Percentiles rank a stretch among this genome's conserved stretches.
phyloP scores from a whole-genome alignment of 306 rosid species.

The Cajanus cajan region DNA sequence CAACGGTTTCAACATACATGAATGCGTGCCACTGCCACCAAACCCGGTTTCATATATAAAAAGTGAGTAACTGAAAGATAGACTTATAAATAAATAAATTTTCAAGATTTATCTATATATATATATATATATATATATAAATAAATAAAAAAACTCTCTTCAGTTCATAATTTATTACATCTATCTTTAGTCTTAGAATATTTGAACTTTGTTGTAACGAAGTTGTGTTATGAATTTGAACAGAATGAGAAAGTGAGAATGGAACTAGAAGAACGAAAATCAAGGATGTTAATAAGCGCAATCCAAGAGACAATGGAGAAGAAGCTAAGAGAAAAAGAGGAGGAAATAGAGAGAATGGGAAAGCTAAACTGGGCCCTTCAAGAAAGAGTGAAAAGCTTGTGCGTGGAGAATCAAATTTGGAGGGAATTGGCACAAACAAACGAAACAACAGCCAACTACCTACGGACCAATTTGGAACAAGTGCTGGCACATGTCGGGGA shows the following conservation, averaged over 20 bases:
- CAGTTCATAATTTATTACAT: too few species aligned
- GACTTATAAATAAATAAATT: slow-evolving; percentile 14
- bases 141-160: too few species aligned
- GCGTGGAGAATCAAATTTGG: slow-evolving; percentile 79
- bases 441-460: slow-evolving; percentile 76
- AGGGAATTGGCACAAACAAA: slow-evolving; percentile 72
- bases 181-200: too few species aligned
- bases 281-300: slow-evolving; percentile 46
- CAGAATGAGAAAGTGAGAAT: slow-evolving; percentile 78
- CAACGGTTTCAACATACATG: background rate
- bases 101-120: slow-evolving; percentile 4
- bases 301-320: slow-evolving; percentile 54
- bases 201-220: background rate
- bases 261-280: slow-evolving; percentile 58
- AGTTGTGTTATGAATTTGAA: background rate
- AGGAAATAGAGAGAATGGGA: slow-evolving; percentile 65
- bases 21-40: background rate
- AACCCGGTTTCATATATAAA: background rate
- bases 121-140: too few species aligned
- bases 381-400: slow-evolving; percentile 57
- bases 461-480: slow-evolving; percentile 63
- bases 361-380: slow-evolving; percentile 71
- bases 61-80: background rate
- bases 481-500: slow-evolving; percentile 53
- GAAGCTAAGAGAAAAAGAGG: slow-evolving; percentile 78